Conservation (phyloP, 108 stramenopile genomes). For the Cyclotella choctawhatcheeana region DNA sequence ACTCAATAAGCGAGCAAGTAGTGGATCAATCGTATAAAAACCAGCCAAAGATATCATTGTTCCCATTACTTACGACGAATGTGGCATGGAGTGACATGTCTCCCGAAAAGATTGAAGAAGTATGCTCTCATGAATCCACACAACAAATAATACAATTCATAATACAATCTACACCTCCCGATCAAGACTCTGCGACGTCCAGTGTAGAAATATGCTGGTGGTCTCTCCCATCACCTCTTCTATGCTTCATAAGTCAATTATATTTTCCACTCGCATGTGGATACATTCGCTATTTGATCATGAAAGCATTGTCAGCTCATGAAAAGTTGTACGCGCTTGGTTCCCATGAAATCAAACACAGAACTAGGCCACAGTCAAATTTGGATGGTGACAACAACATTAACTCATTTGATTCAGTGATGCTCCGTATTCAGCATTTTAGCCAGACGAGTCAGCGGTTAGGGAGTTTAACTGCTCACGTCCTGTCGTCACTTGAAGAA, state of each 20-base stretch:
- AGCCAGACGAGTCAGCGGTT: conserved; percentile 34
- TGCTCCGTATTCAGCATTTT: conserved; percentile 25
- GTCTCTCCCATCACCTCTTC: conserved; percentile 36
- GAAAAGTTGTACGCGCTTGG: conserved; percentile 12
- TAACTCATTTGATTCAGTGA: conserved; percentile 14
- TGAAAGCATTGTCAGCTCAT: conserved; percentile 17
- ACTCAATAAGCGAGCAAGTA: background rate
- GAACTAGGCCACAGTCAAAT: background rate
- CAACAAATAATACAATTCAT: conserved; percentile 18
- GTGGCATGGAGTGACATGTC: background rate
- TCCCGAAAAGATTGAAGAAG: conserved; percentile 6
- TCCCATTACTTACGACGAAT: conserved; percentile 9
- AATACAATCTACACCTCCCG: background rate
- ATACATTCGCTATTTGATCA: conserved; percentile 33
- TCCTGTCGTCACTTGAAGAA: conserved; percentile 7
- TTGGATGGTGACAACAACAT: background rate
- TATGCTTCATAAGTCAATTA: conserved; percentile 30
- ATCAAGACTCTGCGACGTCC: background rate
- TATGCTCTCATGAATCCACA: conserved; percentile 1
- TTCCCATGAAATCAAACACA: background rate
- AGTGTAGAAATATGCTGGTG: conserved; percentile 25
- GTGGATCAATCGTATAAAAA: background rate
- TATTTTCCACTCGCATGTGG: conserved; percentile 30
- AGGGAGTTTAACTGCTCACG: background rate
- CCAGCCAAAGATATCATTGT: conserved; percentile 2